Evolutionary conservation across 257 asterid species (phyloP).

Genomic region (Striga asiatica): DNA sequence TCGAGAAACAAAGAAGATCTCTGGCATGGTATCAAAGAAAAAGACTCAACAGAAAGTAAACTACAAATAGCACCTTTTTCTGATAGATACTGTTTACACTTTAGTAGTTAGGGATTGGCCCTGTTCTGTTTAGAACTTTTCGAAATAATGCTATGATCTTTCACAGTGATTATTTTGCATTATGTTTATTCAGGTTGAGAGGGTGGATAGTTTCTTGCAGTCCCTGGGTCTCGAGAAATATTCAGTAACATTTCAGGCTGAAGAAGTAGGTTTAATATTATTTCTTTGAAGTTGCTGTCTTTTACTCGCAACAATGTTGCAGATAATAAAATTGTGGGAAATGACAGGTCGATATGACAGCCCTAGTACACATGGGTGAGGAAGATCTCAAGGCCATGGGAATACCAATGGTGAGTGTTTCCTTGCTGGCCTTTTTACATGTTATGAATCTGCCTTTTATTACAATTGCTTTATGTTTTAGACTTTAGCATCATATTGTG

Average conservation of each 20-base stretch:
- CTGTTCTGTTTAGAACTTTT: background rate
- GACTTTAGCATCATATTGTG: constrained; percentile 12
- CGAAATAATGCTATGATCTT: background rate
- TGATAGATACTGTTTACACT: background rate
- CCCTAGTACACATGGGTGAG: constrained; percentile 75
- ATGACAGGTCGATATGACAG: constrained; percentile 73
- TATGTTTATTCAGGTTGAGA: constrained; percentile 51
- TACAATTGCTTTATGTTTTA: background rate
- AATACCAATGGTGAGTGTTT: constrained; percentile 72
- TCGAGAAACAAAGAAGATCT: constrained; percentile 28
- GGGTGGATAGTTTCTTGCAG: constrained; percentile 56
- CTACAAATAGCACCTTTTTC: background rate
- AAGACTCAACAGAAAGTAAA: constrained; percentile 36
- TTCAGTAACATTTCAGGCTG: constrained; percentile 75
- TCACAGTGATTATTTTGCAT: constrained; percentile 1
- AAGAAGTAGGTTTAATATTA: constrained; percentile 40
- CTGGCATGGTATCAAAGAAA: constrained; percentile 41
- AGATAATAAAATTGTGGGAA: background rate
- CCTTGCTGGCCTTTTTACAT: constrained; percentile 9
- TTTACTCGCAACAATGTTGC: constrained; percentile 15
- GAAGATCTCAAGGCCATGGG: constrained; percentile 86
- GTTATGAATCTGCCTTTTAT: background rate
- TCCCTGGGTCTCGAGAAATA: constrained; percentile 80
- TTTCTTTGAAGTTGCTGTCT: constrained; percentile 12
- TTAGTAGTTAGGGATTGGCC: no score